These are phyloP conservation scores for Allomyces macrogynus DNA, from an alignment of 192 early-diverging fungal species.

Conservation along the genomic window DNA sequence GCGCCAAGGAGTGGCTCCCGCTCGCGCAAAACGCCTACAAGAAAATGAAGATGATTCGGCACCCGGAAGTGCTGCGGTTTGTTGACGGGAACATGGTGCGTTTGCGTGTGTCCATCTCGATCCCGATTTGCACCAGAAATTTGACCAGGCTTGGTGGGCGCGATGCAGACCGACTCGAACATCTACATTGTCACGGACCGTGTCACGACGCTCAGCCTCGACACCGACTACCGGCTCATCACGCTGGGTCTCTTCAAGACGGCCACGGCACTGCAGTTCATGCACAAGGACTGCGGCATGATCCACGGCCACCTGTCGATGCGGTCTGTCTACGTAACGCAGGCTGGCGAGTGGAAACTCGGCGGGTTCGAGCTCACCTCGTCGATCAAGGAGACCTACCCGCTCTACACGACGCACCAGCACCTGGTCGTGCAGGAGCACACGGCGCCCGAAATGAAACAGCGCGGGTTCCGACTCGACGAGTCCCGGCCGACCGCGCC, in stretches of 20 bases:
- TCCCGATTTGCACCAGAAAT: neutral
- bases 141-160: too few relatives aligned
- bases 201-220: conserved; percentile 29
- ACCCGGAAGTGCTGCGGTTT: conserved; percentile 68
- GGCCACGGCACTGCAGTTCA: conserved; percentile 62
- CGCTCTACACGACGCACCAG: conserved; percentile 29
- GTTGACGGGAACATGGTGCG: conserved; percentile 68
- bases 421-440: neutral
- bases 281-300: conserved; percentile 64
- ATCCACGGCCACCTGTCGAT: conserved; percentile 71
- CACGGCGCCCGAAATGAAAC: conserved; percentile 1
- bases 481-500: conserved; percentile 10
- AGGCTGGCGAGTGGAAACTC: conserved; percentile 87
- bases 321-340: conserved; percentile 63
- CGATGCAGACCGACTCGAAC: conserved; percentile 20
- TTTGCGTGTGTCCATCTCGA: neutral
- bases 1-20: conserved; percentile 39
- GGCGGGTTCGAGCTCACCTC: conserved; percentile 69
- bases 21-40: conserved; percentile 74
- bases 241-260: conserved; percentile 79
- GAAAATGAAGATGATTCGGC: conserved; percentile 67
- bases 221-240: conserved; percentile 36
- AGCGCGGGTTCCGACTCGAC: conserved; percentile 2
- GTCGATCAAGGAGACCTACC: conserved; percentile 44
- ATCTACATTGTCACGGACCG: conserved; percentile 81